Base-by-base conservation (phyloP, 306 rosid genomes). In the Medicago arabica region DNA sequence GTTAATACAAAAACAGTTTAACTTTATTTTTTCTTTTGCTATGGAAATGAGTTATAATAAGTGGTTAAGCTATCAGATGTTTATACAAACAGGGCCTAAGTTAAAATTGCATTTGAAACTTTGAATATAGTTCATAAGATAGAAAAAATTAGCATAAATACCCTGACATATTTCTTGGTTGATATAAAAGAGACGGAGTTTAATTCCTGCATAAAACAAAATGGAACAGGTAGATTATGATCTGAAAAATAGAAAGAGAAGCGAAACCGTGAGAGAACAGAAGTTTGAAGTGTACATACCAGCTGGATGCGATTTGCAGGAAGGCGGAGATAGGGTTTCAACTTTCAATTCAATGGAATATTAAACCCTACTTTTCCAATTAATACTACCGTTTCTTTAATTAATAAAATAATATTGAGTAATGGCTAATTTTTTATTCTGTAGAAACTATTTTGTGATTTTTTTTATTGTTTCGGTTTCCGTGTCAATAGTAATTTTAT, bases 261-360 rank as follows among this genome's bases (percentile, higher is more conserved):
- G 9, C 7, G 34, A 19, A 17, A 55, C 15, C 2, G 61, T 50
- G 9, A 50, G 57, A 50, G 21, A 28, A 28, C 31, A 28, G 4
- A 28, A 3, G 31, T 28, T 28, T 28, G 4, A 28, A 28, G 31
- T 3, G 4, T 28, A 28, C 36, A 5, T 19, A 11, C 16, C 9
- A 58, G 64, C n/a, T 11, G 5, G 23, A 58, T 23, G 64, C 64
- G 38, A 58, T 58, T 58, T 58, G 63, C n/a, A 57, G n/a, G 63
- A 21, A 21, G 63, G 36, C 36, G 63, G 63, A 17, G 36, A 23
- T 6, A 55, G 19, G 31, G 36, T 57, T 57, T 57, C 63, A 12
- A 21, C 3, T 57, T 57, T 57, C 63, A 12, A 21, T 28, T 28
- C 0, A 4, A 21, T 5, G 63, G n/a, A 23, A 58, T 0, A 58